phyloP scores from a whole-genome alignment of 108 stramenopile genomes.

The Stephanodiscus triporus region DNA sequence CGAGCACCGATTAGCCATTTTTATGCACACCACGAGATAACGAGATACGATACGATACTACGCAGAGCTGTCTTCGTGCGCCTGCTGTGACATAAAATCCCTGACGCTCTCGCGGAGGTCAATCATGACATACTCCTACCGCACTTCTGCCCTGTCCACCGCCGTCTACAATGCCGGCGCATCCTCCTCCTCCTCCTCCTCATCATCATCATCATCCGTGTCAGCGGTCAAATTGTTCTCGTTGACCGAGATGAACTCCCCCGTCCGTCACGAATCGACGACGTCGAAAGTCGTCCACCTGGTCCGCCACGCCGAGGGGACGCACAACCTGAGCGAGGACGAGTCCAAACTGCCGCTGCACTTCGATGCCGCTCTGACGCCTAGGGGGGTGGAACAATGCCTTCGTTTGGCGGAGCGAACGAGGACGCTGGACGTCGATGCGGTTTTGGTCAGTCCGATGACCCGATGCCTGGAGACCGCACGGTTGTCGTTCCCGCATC shows the following conservation, averaged over 20 bases:
- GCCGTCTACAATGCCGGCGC: not conserved
- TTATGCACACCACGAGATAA: too few species aligned
- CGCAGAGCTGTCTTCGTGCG: too few species aligned
- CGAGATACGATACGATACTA: too few species aligned
- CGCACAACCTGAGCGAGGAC: conserved; percentile 36
- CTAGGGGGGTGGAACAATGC: conserved; percentile 39
- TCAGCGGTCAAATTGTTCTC: conserved; percentile 2
- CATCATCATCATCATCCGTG: not conserved
- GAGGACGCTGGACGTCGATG: conserved; percentile 35
- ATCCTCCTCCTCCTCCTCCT: not conserved
- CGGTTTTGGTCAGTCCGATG: conserved; percentile 51
- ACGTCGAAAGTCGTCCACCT: conserved; percentile 50
- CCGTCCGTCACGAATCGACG: conserved; percentile 1
- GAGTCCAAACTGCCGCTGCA: conserved; percentile 37
- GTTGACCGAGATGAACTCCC: not conserved
- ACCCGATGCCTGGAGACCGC: conserved; percentile 53
- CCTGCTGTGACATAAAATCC: too few species aligned
- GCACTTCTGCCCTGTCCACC: conserved; percentile 1
- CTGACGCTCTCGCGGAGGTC: too few species aligned
- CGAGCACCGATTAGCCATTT: too few species aligned
- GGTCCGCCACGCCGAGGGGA: conserved; percentile 53
- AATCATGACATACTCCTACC: not conserved
- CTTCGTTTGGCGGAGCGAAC: conserved; percentile 22
- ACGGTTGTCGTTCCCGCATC: conserved; percentile 35
- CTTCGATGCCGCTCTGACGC: conserved; percentile 42